These are phyloP conservation scores for Trichophyton benhamiae DNA, from an alignment of 2,329 filamentous ascomycete genomes.

Conservation along the genomic window DNA sequence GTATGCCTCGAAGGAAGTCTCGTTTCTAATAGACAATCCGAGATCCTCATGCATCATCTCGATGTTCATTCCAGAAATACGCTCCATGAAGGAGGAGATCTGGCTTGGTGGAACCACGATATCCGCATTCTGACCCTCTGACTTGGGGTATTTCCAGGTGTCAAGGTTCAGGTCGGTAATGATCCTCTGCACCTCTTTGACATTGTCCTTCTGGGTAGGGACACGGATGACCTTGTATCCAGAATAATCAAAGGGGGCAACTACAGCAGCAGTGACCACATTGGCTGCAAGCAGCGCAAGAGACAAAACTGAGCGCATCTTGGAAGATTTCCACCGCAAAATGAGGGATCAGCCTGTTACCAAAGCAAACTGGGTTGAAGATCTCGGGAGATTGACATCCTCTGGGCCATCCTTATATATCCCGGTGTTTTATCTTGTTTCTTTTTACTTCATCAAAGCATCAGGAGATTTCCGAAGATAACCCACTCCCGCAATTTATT, in stretches of 20 bases:
- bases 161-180: slow-evolving; percentile 13
- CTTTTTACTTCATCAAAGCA: neutral
- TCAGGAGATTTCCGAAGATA: slow-evolving; percentile 2
- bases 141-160: slow-evolving; percentile 14
- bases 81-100: slow-evolving; percentile 27
- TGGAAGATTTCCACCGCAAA: neutral
- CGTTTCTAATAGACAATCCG: slow-evolving; percentile 32
- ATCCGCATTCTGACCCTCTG: slow-evolving; percentile 24
- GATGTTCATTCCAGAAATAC: slow-evolving; percentile 21
- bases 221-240: slow-evolving; percentile 17
- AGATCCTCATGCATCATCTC: slow-evolving; percentile 35
- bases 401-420: neutral
- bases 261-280: neutral
- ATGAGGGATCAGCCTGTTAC: neutral
- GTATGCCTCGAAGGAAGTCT: slow-evolving; percentile 18
- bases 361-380: neutral
- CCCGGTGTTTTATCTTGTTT: neutral
- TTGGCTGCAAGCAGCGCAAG: slow-evolving; percentile 4
- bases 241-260: slow-evolving; percentile 12
- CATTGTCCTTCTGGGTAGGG: slow-evolving; percentile 9
- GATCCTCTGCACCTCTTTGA: slow-evolving; percentile 13
- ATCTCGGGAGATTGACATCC: slow-evolving; percentile 1
- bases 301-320: slow-evolving; percentile 2
- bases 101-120: slow-evolving; percentile 31
- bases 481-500: neutral